A percentile compares a stretch with the other conserved stretches of the same genome.
These are phyloP conservation scores for Camellia granthamiana DNA, from an alignment of 148 eudicot species.

Conservation along the genomic window DNA sequence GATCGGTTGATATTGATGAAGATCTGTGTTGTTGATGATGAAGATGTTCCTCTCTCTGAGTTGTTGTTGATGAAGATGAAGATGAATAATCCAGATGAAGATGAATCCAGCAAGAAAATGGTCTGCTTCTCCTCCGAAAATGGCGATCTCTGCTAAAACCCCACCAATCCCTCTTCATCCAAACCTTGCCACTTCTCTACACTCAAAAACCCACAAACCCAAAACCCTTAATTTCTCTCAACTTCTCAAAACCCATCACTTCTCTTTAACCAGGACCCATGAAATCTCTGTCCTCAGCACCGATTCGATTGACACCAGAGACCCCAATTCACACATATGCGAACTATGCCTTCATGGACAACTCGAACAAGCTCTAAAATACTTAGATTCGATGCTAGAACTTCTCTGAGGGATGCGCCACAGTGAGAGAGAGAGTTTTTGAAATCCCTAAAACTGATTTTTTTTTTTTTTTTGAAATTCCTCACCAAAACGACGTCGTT, in stretches of 20 bases:
- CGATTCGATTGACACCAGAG: constrained; percentile 23
- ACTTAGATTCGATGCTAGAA: constrained; percentile 33
- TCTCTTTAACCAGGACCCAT: constrained; percentile 41
- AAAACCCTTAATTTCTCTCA: constrained; percentile 38
- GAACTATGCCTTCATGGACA: constrained; percentile 52
- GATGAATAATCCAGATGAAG: too few species aligned
- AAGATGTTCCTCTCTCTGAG: too few species aligned
- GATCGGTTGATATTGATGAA: too few species aligned
- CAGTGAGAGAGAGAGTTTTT: too few species aligned
- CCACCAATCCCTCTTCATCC: constrained; percentile 36
- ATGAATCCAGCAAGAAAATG: too few species aligned
- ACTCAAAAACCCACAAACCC: constrained; percentile 26
- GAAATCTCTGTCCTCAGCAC: constrained; percentile 37
- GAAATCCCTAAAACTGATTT: too few species aligned
- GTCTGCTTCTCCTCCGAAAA: constrained; percentile 27
- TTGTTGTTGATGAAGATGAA: too few species aligned
- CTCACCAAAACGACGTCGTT: too few species aligned
- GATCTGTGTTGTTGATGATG: too few species aligned
- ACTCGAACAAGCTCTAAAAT: constrained; percentile 50
- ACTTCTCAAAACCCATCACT: constrained; percentile 24
- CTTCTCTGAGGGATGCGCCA: too few species aligned
- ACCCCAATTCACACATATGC: constrained; percentile 42
- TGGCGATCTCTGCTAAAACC: constrained; percentile 70
- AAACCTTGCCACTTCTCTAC: constrained; percentile 27
- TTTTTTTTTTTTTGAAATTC: too few species aligned